Evolutionary conservation across 768 basidiomycete genomes (phyloP), one percentile per base, ranked within the genome.

Genomic region (Leccinellum rugosiceps): DNA sequence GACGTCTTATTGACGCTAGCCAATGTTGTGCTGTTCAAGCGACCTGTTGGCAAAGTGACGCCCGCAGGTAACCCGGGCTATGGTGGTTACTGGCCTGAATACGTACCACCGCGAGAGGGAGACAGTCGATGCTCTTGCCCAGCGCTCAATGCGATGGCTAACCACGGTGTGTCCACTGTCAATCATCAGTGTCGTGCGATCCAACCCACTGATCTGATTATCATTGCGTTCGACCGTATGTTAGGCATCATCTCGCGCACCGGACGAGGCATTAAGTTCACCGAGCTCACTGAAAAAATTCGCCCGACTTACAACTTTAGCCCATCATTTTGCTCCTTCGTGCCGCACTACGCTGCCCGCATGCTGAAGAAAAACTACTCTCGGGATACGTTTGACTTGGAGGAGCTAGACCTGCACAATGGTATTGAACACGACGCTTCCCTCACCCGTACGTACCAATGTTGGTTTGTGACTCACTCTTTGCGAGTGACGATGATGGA

Each of bases 111-210:
- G 10, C 71, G 69, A 56, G 77, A 83, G 9, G 82, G 81, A 1
- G 89, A 91, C 62, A 90, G 88, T 63, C 77, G 90, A 3, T 82
- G 82, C 59, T 81, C 85, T 1, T 92, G 90, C 61, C 90, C 90
- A 1, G 88, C 81, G 13, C 68, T 92, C 57, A 92, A 93, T 62
- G 86, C 88, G 0, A 76, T 93, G 82, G 88, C 90, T 7, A 92
- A 92, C 67, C 90, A 92, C 58, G 91, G 90, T 90, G 41, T n/a
- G 63, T 61, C 44, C 17, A 15, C 19, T 31, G n/a, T 35, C 2
- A 1, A 26, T 35, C 30, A 26, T n/a, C 30, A 13, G 6, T 26
- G 3, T 32, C 13, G 2, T 14, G 14, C 13, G 14, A 11, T n/a
- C 15, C 17, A 4, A 30, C 3, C 21, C 25, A 44, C 15, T 28